phyloP scores from a whole-genome alignment of 192 early-diverging fungal species.

The Dissophora globulifera region DNA sequence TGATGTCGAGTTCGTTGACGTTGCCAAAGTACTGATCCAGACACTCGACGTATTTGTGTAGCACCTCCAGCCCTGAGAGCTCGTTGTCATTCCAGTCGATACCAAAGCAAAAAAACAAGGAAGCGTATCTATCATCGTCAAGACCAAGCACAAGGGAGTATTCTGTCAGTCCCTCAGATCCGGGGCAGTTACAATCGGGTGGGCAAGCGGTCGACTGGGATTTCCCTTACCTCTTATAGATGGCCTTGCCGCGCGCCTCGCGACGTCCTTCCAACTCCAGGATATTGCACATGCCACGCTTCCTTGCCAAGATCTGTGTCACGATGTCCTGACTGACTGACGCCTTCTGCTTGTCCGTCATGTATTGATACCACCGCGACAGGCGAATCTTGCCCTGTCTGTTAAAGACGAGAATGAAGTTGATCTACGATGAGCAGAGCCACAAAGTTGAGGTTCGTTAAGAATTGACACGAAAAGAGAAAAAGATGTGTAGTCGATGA shows the following conservation, averaged over 20 bases:
- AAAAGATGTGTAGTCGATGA: not conserved
- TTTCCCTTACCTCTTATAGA: conserved; percentile 60
- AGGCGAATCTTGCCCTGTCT: conserved; percentile 67
- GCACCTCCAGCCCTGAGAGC: conserved; percentile 58
- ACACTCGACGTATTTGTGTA: conserved; percentile 64
- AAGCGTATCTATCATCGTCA: conserved; percentile 56
- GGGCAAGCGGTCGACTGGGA: too few relatives aligned
- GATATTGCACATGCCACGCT: conserved; percentile 64
- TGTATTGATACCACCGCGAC: conserved; percentile 57
- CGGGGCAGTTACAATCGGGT: too few relatives aligned
- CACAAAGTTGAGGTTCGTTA: too few relatives aligned
- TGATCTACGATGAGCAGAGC: conserved; percentile 51
- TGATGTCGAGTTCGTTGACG: conserved; percentile 66
- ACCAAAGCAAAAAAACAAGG: conserved; percentile 61
- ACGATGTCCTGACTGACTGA: conserved; percentile 56
- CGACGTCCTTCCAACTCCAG: conserved; percentile 60
- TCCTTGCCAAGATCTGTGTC: conserved; percentile 60
- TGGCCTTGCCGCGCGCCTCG: conserved; percentile 54
- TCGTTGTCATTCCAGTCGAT: conserved; percentile 66
- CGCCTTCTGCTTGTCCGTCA: conserved; percentile 57
- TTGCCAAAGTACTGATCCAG: conserved; percentile 68
- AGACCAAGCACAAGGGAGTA: not conserved
- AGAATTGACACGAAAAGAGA: not conserved
- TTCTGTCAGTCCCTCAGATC: too few relatives aligned
- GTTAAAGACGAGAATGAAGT: conserved; percentile 62